phyloP scores from a whole-genome alignment of 2,329 filamentous ascomycete genomes.

The Biscogniauxia mediterranea region DNA sequence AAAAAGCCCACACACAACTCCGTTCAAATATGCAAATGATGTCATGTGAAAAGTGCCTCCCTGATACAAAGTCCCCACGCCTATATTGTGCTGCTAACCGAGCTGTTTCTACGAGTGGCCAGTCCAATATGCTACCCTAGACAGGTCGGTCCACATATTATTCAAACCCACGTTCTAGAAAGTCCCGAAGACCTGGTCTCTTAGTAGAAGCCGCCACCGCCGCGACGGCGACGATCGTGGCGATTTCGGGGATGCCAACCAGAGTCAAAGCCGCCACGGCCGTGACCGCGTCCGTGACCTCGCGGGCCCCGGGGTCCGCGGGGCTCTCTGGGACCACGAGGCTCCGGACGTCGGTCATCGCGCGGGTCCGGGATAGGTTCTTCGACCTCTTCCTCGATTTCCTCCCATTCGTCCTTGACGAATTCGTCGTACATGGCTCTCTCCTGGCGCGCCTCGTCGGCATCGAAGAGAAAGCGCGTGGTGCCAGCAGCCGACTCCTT shows the following conservation, averaged over 20 bases:
- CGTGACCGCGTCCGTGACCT: conserved; percentile 19
- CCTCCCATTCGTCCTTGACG: conserved; percentile 72
- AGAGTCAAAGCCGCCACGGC: conserved; percentile 26
- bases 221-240: conserved; percentile 25
- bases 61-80: no score
- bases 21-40: no score
- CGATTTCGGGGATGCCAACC: conserved; percentile 28
- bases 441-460: conserved; percentile 71
- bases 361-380: conserved; percentile 44
- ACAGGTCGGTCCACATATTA: no score
- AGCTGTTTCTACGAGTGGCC: no score
- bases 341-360: conserved; percentile 21
- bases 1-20: no score
- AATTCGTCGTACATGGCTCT: conserved; percentile 64
- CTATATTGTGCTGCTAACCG: no score
- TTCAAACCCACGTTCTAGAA: no score
- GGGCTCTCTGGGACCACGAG: conserved; percentile 23
- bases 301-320: conserved; percentile 25
- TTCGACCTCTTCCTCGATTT: conserved; percentile 76
- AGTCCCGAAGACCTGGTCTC: neutral
- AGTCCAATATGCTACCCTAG: no score
- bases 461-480: conserved; percentile 85
- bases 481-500: conserved; percentile 58
- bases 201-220: conserved; percentile 25
- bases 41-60: no score